phyloP scores from a whole-genome alignment of 441 rosid species.

The Corymbia calophylla region DNA sequence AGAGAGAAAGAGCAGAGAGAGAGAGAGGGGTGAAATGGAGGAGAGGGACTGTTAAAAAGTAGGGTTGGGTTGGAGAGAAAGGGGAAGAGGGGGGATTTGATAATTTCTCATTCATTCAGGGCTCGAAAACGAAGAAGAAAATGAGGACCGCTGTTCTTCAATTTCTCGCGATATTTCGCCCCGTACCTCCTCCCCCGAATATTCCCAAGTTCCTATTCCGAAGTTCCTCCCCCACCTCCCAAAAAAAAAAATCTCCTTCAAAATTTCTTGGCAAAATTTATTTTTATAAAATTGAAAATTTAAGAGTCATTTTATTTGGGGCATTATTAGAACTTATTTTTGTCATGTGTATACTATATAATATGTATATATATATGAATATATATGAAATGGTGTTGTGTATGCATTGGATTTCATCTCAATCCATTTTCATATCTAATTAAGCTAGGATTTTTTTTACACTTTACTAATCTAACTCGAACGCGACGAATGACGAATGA shows the following conservation, averaged over 20 bases:
- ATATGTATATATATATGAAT: no score
- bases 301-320: neutral
- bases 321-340: no score
- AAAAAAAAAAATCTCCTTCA: no score
- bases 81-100: no score
- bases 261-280: no score
- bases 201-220: neutral
- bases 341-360: no score
- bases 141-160: neutral
- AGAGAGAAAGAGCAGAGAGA: neutral
- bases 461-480: neutral
- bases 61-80: neutral
- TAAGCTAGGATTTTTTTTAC: neutral
- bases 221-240: neutral
- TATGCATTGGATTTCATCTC: neutral
- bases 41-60: neutral
- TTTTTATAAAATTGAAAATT: no score
- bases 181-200: neutral
- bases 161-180: neutral
- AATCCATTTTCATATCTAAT: neutral
- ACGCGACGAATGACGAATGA: fast-evolving
- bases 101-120: no score
- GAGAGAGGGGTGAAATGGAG: neutral
- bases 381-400: neutral
- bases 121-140: no score